Base-by-base conservation (phyloP, 2,329 filamentous ascomycete genomes). In the Pseudogymnoascus sp. region DNA sequence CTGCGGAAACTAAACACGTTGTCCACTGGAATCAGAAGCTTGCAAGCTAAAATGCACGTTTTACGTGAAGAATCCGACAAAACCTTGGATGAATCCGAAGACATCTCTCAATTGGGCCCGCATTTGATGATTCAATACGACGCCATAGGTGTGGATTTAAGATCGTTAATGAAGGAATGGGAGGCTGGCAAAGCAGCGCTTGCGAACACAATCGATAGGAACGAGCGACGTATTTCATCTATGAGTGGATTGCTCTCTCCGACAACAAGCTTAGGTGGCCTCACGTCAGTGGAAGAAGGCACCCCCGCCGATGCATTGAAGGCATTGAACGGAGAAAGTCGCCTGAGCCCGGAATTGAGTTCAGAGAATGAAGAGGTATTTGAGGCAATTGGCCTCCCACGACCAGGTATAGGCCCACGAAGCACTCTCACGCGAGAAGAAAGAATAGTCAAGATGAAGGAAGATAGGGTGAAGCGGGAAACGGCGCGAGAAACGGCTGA, bases 41-140 rank as follows among this genome's bases (percentile, higher is more conserved):
- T 99, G 59, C 93, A 97, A 75, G 95, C 95, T 37, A 99, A 97
- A 75, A 86, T 99, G 78, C 92, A 96, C 65, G 81, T 99, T 6
- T 78, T 97, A 62, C 86, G 91, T 60, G 95, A 99, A 74, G 92
- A 97, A 74, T 96, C 92, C 0, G 91, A 90, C 71, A 85, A 85
- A 65, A 86, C 86, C 47, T 76, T 96, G 29, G 90, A 96, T 70
- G 86, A 88, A 69, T 86, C 89, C 38, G 81, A 82, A 64, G 85
- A 88, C 68, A 85, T 90, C 16, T 85, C 86, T 3, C 90, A 96
- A 68, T 82, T 96, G 14, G 91, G 90, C 0, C 83, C 87, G 0
- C 87, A 86, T 66, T 81, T 97, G 40, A 87, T 96, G 81, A 78
- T 86, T 21, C 95, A 97, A 71, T 99, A 97, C 74, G 95, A 99